Evolutionary conservation across 495 filamentous ascomycete species (phyloP).

Genomic region (Entonaema liquescens): DNA sequence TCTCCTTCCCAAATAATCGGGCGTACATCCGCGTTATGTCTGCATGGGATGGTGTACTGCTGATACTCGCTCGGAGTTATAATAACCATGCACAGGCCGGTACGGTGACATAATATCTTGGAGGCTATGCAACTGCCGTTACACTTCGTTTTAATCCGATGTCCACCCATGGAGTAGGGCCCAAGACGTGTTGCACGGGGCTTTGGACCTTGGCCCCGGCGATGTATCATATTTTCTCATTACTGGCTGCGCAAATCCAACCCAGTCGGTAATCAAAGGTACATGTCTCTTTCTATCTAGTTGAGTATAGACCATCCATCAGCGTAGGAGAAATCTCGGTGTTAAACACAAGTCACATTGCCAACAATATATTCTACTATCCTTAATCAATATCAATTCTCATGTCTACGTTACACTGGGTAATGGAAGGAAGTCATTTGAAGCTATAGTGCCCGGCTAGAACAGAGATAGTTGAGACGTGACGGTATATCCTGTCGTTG

Average conservation of each 20-base stretch:
- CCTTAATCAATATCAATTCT: not conserved
- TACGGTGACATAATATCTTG: conserved; percentile 32
- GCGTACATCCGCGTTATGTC: not conserved
- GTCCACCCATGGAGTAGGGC: conserved; percentile 18
- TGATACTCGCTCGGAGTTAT: conserved; percentile 11
- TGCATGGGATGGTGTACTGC: conserved; percentile 4
- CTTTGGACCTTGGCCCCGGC: not conserved
- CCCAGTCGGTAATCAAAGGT: not conserved
- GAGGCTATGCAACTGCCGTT: conserved; percentile 35
- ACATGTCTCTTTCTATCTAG: not conserved
- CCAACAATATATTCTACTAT: not conserved
- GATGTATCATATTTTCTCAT: not conserved
- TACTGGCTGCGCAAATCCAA: not conserved
- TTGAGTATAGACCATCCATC: conserved; percentile 1
- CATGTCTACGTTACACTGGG: not conserved
- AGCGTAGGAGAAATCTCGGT: conserved; percentile 29
- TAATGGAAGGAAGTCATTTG: not conserved
- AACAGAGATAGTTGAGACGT: not conserved
- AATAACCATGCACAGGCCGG: conserved; percentile 5
- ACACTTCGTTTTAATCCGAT: conserved; percentile 10
- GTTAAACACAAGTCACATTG: not conserved
- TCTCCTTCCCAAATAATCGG: not conserved
- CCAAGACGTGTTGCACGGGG: conserved; percentile 10
- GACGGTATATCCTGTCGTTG: not conserved
- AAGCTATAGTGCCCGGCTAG: not conserved